Percentiles rank a stretch among this genome's conserved stretches.
These are phyloP conservation scores for Ensete glaucum DNA, from an alignment of 176 grass and related monocot species.

Conservation along the genomic window DNA sequence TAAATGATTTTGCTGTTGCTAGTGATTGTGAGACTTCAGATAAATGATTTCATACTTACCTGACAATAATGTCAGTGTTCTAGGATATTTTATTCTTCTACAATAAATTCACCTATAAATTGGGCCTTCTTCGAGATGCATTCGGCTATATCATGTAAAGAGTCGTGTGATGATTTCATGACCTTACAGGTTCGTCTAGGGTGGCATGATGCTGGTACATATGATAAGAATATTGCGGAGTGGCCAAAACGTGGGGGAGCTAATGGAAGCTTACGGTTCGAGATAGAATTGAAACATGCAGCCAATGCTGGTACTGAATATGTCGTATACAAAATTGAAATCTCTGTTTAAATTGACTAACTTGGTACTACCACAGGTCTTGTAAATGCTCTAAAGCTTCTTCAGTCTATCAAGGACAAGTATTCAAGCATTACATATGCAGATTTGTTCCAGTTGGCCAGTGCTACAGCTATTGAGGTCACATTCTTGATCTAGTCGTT, in stretches of 20 bases:
- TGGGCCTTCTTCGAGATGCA: neutral
- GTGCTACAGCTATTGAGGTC: constrained; percentile 90
- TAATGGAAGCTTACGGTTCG: constrained; percentile 91
- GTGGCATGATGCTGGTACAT: constrained; percentile 95
- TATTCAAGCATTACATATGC: constrained; percentile 64
- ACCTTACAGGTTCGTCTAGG: constrained; percentile 63
- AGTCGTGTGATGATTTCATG: neutral
- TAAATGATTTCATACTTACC: too few relatives aligned
- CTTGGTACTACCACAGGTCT: neutral
- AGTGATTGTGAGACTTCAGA: too few relatives aligned
- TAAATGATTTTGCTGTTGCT: too few relatives aligned
- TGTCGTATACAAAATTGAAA: neutral
- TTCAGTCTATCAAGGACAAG: constrained; percentile 25
- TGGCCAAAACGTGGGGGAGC: constrained; percentile 85
- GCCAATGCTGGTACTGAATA: constrained; percentile 78
- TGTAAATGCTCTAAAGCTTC: constrained; percentile 20
- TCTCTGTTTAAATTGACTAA: constrained; percentile 8
- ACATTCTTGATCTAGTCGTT: neutral
- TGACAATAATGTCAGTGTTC: too few relatives aligned
- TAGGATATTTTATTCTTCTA: too few relatives aligned
- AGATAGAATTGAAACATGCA: constrained; percentile 81
- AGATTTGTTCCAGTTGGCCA: constrained; percentile 90
- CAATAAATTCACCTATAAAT: too few relatives aligned
- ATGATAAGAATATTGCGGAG: constrained; percentile 82
- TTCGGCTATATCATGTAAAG: constrained; percentile 9